phyloP scores from a whole-genome alignment of 345 rosid genomes.

The Noccaea bulbosa region DNA sequence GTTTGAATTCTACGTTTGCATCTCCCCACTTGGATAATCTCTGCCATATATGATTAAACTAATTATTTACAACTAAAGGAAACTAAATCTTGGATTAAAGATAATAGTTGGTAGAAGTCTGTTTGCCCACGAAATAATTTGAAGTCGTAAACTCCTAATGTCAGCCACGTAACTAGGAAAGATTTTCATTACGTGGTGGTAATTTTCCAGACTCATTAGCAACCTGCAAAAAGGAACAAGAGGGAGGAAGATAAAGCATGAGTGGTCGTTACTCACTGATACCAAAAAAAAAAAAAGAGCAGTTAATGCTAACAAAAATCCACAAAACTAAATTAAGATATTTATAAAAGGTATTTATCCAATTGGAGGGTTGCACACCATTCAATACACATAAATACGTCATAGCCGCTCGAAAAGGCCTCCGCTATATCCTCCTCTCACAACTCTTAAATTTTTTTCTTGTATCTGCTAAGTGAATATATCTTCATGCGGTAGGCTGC shows the following conservation, averaged over 20 bases:
- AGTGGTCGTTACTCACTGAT: slow-evolving; percentile 37
- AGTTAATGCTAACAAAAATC: slow-evolving; percentile 26
- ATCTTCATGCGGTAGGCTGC: slow-evolving; percentile 7
- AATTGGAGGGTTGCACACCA: slow-evolving; percentile 41
- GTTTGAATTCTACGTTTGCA: slow-evolving; percentile 39
- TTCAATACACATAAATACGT: slow-evolving; percentile 41
- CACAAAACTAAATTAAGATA: slow-evolving; percentile 19
- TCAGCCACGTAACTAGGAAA: slow-evolving; percentile 22
- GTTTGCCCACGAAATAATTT: background rate
- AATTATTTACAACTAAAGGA: background rate
- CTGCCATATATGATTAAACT: background rate
- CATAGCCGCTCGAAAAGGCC: slow-evolving; percentile 35
- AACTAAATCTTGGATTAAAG: slow-evolving; percentile 19
- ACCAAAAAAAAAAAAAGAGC: background rate
- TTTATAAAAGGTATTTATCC: slow-evolving; percentile 34
- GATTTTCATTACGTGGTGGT: background rate
- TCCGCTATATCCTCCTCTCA: slow-evolving; percentile 25
- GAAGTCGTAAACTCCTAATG: background rate
- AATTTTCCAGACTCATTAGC: slow-evolving; percentile 20
- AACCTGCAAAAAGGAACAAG: slow-evolving; percentile 27
- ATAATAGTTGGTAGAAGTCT: background rate
- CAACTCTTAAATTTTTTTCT: background rate
- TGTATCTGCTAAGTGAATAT: background rate
- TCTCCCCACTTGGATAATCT: slow-evolving; percentile 17
- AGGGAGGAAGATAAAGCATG: slow-evolving; percentile 38